phyloP scores from a whole-genome alignment of 306 rosid species.

The Quercus ilex region DNA sequence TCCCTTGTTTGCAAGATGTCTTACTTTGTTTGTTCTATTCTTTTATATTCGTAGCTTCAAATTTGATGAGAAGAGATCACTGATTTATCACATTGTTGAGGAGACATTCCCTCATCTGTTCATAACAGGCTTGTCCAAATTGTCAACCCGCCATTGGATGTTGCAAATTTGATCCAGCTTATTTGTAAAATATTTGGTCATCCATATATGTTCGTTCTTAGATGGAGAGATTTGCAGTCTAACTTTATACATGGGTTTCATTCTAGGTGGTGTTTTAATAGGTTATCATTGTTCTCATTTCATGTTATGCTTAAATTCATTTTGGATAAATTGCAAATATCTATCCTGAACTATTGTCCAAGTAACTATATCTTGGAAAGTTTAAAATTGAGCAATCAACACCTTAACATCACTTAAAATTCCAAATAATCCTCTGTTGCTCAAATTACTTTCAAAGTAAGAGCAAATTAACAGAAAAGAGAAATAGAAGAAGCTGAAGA shows the following conservation, averaged over 20 bases:
- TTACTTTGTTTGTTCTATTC: neutral
- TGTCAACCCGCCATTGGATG: slow-evolving; percentile 75
- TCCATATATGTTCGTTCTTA: slow-evolving; percentile 72
- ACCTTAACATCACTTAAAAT: too few species aligned
- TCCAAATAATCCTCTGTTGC: too few species aligned
- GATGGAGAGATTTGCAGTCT: neutral
- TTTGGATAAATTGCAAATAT: neutral
- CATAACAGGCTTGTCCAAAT: slow-evolving; percentile 73
- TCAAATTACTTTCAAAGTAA: too few species aligned
- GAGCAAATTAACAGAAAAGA: too few species aligned
- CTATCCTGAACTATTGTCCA: too few species aligned
- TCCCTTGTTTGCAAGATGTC: neutral
- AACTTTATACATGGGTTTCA: neutral
- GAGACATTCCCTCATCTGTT: slow-evolving; percentile 92
- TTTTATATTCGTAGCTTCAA: slow-evolving; percentile 68
- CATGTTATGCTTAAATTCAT: neutral
- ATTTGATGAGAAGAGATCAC: slow-evolving; percentile 88
- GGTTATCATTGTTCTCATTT: neutral
- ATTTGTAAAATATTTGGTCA: slow-evolving; percentile 99
- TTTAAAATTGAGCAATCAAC: too few species aligned
- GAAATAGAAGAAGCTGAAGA: too few species aligned
- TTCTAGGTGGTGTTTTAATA: neutral
- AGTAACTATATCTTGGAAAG: too few species aligned
- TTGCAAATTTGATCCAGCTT: slow-evolving; percentile 89
- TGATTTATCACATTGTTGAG: slow-evolving; percentile 79